Evolutionary conservation across 2,329 filamentous ascomycete species (phyloP), one percentile per base, ranked within the genome.

Genomic region (Colletotrichum euphorbiae): DNA sequence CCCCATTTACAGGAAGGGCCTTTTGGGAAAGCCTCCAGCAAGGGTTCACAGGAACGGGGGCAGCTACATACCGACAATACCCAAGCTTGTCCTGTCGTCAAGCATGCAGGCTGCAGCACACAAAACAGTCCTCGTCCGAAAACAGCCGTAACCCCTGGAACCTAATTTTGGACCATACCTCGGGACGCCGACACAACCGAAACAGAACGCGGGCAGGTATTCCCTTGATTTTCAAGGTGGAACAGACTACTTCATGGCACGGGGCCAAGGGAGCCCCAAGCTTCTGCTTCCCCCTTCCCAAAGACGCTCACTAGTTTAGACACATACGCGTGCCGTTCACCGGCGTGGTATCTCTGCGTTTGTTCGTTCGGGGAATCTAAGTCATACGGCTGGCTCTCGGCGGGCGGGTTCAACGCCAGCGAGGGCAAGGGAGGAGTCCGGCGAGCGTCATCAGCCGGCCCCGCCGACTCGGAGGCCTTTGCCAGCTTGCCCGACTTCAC

Each of bases 21-120:
- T 13, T 38, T 38, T 1, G 4, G 15, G 12, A 38, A 33, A 51
- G 28, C 52, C 62, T 55, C 6, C 57, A 58, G 64, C 64, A 46
- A 64, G 64, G 52, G 43, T 43, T 48, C 31, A 48, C 51, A 38
- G 13, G 36, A 12, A 15, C 24, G 36, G 15, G 36, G 36, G 36
- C 48, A 55, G 38, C 24, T 45, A 43, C 24, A n/a, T 7, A 36
- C 38, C 17, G 40, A 36, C 51, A 24, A 40, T 36, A 36, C 38
- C 48, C 24, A 54, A 48, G 31, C 52, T 54, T 50, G 31, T 43
- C 38, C n/a, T 45, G 45, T 64, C 65, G 48, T 54, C 54, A 68
- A 68, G 65, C 65, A 51, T 58, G 62, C 65, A 46, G 50, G 45
- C 61, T 68, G 65, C 65, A 68, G 65, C 61, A 68, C 61, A 68